Conservation (phyloP, 2,329 filamentous ascomycete genomes). For the Westerdykella sp. region DNA sequence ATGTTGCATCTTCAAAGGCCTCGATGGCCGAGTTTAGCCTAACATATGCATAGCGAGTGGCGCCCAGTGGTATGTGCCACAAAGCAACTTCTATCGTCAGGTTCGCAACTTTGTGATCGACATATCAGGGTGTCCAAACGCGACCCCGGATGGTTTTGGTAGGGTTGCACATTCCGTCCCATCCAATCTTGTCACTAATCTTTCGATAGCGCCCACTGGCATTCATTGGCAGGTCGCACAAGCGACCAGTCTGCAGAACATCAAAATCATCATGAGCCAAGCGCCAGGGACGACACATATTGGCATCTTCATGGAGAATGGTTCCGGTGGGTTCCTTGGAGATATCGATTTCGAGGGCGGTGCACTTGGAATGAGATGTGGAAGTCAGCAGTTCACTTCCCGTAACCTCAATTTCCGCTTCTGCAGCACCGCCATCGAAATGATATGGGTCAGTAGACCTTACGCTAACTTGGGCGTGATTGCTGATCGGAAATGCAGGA, state of each 20-base stretch:
- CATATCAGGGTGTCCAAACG: constrained; percentile 41
- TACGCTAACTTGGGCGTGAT: constrained; percentile 47
- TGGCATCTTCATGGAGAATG: constrained; percentile 36
- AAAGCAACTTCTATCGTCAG: constrained; percentile 56
- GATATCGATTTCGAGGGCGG: constrained; percentile 38
- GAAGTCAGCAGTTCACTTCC: constrained; percentile 47
- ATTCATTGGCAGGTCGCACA: constrained; percentile 38
- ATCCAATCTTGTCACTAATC: constrained; percentile 11
- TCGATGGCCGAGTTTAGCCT: constrained; percentile 14
- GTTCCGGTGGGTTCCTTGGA: constrained; percentile 37
- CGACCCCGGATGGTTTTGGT: constrained; percentile 10
- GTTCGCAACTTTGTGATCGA: constrained; percentile 56
- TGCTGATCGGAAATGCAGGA: constrained; percentile 41
- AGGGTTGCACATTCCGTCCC: too few species aligned
- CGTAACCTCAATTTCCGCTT: constrained; percentile 46
- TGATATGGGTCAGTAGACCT: constrained; percentile 21
- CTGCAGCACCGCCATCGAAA: constrained; percentile 38
- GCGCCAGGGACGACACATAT: constrained; percentile 23
- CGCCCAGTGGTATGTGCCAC: constrained; percentile 41
- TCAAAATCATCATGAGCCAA: constrained; percentile 31
- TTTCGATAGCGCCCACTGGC: constrained; percentile 25
- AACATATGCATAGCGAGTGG: constrained; percentile 36
- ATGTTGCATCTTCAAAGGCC: constrained; percentile 8
- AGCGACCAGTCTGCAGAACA: constrained; percentile 35
- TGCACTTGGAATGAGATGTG: constrained; percentile 25